A percentile compares a stretch with the other conserved stretches of the same genome.
phyloP scores from a whole-genome alignment of 371 early-diverging fungal genomes.

The Mortierella sp. region DNA sequence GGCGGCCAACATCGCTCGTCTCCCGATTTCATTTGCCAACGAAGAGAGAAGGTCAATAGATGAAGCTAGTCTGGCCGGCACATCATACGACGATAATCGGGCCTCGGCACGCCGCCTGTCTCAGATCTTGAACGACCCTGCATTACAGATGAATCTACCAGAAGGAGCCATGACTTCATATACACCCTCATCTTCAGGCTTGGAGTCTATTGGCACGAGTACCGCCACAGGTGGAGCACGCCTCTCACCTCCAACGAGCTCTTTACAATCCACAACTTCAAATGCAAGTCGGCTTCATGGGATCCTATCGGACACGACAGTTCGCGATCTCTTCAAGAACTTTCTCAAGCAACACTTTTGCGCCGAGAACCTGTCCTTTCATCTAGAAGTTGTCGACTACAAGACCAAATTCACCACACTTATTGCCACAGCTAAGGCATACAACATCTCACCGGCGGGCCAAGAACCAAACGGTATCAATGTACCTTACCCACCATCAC shows the following conservation, averaged over 20 bases:
- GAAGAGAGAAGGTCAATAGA: conserved; percentile 21
- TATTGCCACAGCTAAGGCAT: conserved; percentile 21
- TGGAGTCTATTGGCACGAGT: conserved; percentile 19
- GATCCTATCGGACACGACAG: conserved; percentile 55
- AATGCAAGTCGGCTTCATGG: conserved; percentile 25
- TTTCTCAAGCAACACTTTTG: conserved; percentile 75
- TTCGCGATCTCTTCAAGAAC: conserved; percentile 72
- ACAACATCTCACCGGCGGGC: conserved; percentile 14
- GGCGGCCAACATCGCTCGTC: conserved; percentile 14
- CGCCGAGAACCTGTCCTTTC: conserved; percentile 78
- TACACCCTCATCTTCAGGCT: conserved; percentile 36
- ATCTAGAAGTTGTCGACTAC: conserved; percentile 63
- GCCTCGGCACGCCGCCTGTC: conserved; percentile 29
- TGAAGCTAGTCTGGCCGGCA: conserved; percentile 13
- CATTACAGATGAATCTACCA: conserved; percentile 27
- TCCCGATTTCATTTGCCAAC: conserved; percentile 31
- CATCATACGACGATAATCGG: conserved; percentile 10
- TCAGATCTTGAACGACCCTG: conserved; percentile 46
- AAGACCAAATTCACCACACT: conserved; percentile 35
- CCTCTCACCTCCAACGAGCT: not conserved
- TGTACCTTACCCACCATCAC: conserved; percentile 25
- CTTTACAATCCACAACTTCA: conserved; percentile 9
- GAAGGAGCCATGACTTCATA: conserved; percentile 34
- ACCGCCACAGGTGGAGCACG: conserved; percentile 12
- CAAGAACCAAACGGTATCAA: conserved; percentile 1